Evolutionary conservation across 2,329 filamentous ascomycete species (phyloP), one percentile per base, ranked within the genome.

Genomic region (Davidsoniella virescens): DNA sequence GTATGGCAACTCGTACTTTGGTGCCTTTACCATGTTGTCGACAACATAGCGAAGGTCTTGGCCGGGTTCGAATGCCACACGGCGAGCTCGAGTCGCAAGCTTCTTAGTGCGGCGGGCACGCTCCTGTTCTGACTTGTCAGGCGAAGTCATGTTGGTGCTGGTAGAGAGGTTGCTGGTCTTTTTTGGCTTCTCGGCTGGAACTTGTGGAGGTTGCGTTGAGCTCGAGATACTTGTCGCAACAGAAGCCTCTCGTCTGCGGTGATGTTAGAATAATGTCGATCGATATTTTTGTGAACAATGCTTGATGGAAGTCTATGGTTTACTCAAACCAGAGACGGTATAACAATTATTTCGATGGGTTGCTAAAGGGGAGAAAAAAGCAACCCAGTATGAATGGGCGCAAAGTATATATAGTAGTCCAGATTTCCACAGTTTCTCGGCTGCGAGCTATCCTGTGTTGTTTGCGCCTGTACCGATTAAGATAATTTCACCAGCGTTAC

Each of bases 1-100:
- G 57, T 88, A 84, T 14, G 73, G 73, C 17, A 86, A 70, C 18
- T 69, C 67, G 52, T 77, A 66, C 14, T 65, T 60, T 4, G 78
- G 78, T 61, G 82, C 84, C 51, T 70, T 68, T 3, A 69, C 69
- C 2, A 72, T 73, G 1, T 68, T 64, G 61, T 76, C 67, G 58
- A 84, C 36, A 14, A 53, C 47, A 26, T 49, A 49, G 23, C 40
- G 37, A 10, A 53, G 47, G 20, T 53, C 47, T 39, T 53, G 51
- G 8, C 51, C 51, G 10, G 51, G 51, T 17, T 53, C 51, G 17
- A 53, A 53, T 23, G 44, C 42, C 10, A 53, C 40, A 3, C 45
- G 50, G 8, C 41, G 33, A n/a, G 37, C 44, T n/a, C 50, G 44
- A 37, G 36, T 47, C 37, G 37, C 25, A 18, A 40, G 37, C 18